Conservation (phyloP, 208 protist genomes). For the Entamoeba invadens region DNA sequence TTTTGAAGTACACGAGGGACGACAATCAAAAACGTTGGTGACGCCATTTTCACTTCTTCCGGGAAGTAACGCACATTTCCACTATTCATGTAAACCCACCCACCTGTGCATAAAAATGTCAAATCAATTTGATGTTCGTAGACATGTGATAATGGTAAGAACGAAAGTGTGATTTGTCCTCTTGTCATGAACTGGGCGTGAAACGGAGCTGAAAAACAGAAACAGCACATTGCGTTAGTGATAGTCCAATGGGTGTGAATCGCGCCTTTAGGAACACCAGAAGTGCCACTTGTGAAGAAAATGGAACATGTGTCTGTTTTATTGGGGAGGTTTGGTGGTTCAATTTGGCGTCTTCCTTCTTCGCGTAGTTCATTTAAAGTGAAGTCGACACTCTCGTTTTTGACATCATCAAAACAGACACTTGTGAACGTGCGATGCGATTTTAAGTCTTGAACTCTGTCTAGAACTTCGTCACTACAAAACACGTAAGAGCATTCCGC, state of each 20-base stretch:
- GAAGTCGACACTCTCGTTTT: neutral
- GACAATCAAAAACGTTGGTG: neutral
- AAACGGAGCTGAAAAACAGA: neutral
- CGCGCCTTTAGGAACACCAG: constrained; percentile 19
- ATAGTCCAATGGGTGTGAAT: neutral
- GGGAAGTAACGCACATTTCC: neutral
- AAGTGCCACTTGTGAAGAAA: constrained; percentile 24
- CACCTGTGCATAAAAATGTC: neutral
- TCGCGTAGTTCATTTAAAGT: neutral
- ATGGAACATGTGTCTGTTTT: neutral
- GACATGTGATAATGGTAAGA: neutral
- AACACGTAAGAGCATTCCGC: neutral
- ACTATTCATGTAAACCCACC: neutral
- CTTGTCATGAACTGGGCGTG: neutral
- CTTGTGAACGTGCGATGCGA: neutral
- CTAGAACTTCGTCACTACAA: neutral
- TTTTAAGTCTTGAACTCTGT: neutral
- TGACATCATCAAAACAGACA: neutral
- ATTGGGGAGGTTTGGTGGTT: neutral
- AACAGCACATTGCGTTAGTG: neutral
- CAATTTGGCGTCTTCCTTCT: neutral
- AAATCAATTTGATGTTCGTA: neutral
- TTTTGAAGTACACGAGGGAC: neutral
- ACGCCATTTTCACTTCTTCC: neutral
- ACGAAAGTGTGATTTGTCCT: neutral